These are phyloP conservation scores for Pachysandra terminalis DNA, from an alignment of 164 flowering plant species.

Conservation along the genomic window DNA sequence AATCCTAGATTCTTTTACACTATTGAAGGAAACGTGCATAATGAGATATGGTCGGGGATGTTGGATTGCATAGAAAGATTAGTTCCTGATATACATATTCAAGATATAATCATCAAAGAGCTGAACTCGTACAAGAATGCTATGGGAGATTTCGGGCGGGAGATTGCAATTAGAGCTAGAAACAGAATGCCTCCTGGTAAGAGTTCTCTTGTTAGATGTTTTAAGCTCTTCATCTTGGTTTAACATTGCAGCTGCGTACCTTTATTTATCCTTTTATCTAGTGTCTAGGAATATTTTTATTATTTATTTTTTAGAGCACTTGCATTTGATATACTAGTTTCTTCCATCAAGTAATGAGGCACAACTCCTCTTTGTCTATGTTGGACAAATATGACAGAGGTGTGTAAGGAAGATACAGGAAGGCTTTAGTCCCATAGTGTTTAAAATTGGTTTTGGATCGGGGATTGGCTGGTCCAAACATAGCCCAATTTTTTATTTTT, in stretches of 20 bases:
- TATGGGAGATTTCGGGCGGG: constrained; percentile 81
- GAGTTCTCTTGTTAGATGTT: constrained; percentile 18
- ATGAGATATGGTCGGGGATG: constrained; percentile 56
- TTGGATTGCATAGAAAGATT: constrained; percentile 83
- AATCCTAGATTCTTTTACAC: constrained; percentile 79
- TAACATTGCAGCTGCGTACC: background rate
- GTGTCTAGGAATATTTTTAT: background rate
- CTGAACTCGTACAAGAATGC: constrained; percentile 63
- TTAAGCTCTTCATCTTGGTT: background rate
- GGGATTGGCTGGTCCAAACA: too few relatives aligned
- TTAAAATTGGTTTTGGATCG: too few relatives aligned
- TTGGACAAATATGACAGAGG: background rate
- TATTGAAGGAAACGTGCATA: constrained; percentile 60
- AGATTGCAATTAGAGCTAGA: constrained; percentile 81
- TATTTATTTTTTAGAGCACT: background rate
- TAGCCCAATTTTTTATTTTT: too few relatives aligned
- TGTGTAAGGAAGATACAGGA: background rate
- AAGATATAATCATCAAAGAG: constrained; percentile 81
- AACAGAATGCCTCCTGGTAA: constrained; percentile 71
- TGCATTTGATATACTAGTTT: background rate
- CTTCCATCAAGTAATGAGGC: background rate
- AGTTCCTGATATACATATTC: constrained; percentile 64
- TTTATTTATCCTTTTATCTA: background rate
- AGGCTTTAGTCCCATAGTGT: background rate
- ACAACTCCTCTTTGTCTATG: background rate